Conservation (phyloP, 169 alveolate species). For the Miamiensis avidus region DNA sequence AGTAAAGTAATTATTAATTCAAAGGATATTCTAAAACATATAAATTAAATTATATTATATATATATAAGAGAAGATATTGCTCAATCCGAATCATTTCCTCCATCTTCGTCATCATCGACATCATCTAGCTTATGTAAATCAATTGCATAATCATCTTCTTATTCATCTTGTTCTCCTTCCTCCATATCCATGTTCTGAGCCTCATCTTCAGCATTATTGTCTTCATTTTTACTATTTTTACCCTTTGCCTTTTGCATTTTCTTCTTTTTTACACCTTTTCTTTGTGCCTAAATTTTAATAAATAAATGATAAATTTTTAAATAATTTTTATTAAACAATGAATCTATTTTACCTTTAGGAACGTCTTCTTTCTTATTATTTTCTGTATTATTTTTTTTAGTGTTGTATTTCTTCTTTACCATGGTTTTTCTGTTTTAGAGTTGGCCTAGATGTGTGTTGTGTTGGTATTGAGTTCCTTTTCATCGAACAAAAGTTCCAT, state of each 20-base stretch:
- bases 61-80: too few species aligned
- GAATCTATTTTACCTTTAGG: background rate
- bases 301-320: too few species aligned
- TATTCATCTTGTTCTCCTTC: background rate
- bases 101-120: background rate
- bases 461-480: slow-evolving; percentile 25
- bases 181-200: background rate
- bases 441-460: background rate
- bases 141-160: background rate
- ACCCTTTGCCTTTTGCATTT: background rate
- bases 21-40: too few species aligned
- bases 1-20: too few species aligned
- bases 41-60: too few species aligned
- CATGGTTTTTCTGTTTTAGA: background rate
- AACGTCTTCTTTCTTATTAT: background rate
- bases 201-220: background rate
- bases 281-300: background rate
- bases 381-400: background rate
- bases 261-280: background rate
- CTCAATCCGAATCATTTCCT: too few species aligned
- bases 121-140: background rate
- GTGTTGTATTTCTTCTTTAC: background rate
- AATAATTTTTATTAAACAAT: too few species aligned
- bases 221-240: too few species aligned
- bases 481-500: slow-evolving; percentile 84